phyloP scores from a whole-genome alignment of 345 rosid species.

The Salix dunnii region DNA sequence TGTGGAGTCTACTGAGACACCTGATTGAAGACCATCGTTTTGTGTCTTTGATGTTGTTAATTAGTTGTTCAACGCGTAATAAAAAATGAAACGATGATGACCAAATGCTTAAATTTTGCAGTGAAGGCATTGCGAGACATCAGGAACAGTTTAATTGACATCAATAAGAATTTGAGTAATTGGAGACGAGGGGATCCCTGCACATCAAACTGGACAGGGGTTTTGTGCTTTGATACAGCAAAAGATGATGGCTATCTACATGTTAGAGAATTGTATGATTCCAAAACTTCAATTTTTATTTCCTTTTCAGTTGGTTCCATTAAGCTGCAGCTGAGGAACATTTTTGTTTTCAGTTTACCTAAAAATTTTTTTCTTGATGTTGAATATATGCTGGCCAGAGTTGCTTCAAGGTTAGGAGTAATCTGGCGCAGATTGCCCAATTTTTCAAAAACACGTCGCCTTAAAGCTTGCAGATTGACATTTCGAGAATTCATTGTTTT shows the following conservation, averaged over 20 bases:
- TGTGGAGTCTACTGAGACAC: neutral
- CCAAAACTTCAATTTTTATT: neutral
- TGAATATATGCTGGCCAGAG: neutral
- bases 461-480: neutral
- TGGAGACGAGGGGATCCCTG: slow-evolving; percentile 90
- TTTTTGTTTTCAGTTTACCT: neutral
- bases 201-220: slow-evolving; percentile 84
- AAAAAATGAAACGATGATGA: neutral
- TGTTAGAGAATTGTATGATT: slow-evolving; percentile 64
- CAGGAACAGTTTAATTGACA: slow-evolving; percentile 52
- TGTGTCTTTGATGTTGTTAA: neutral
- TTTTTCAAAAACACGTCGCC: neutral
- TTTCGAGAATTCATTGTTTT: neutral
- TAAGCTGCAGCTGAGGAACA: neutral
- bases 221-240: slow-evolving; percentile 56
- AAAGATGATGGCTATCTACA: slow-evolving; percentile 72
- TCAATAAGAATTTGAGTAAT: slow-evolving; percentile 53
- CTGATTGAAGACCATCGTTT: neutral
- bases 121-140: slow-evolving; percentile 62
- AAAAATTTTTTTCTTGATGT: neutral
- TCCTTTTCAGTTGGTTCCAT: neutral
- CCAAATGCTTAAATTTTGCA: slow-evolving; percentile 25
- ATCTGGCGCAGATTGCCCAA: neutral
- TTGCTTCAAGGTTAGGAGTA: neutral
- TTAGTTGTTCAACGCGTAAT: neutral